Evolutionary conservation across 768 basidiomycete species (phyloP).

Genomic region (Mycena chlorophos): DNA sequence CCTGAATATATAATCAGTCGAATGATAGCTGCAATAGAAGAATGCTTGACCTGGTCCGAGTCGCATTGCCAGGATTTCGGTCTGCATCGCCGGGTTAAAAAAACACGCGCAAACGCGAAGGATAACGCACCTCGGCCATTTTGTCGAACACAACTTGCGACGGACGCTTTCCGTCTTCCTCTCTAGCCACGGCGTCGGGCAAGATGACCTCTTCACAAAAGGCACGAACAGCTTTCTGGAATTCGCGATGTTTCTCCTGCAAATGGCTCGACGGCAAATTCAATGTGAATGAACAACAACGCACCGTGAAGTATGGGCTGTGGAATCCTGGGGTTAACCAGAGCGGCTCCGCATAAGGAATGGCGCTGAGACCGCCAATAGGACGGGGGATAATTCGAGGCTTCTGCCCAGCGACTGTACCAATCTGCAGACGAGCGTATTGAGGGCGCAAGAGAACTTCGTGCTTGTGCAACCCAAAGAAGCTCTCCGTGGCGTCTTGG

Average conservation of each 20-base stretch:
- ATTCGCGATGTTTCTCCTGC: constrained; percentile 52
- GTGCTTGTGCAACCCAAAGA: constrained; percentile 85
- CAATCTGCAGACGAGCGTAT: constrained; percentile 72
- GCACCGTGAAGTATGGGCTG: constrained; percentile 72
- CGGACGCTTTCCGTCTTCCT: constrained; percentile 89
- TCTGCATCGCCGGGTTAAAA: constrained; percentile 24
- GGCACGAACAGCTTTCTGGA: constrained; percentile 63
- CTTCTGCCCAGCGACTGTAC: constrained; percentile 65
- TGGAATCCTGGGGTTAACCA: constrained; percentile 74
- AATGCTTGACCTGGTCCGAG: constrained; percentile 64
- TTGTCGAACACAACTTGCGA: constrained; percentile 74
- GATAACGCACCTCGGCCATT: constrained; percentile 48
- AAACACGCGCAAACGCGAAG: constrained; percentile 20
- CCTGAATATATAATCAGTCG: not conserved
- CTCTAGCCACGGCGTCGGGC: constrained; percentile 62
- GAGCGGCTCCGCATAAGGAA: constrained; percentile 88
- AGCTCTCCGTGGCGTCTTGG: constrained; percentile 82
- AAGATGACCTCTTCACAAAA: constrained; percentile 72
- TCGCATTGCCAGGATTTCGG: constrained; percentile 74
- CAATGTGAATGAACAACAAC: constrained; percentile 36
- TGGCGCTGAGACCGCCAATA: constrained; percentile 62
- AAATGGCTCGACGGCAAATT: constrained; percentile 23
- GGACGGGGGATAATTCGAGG: constrained; percentile 49
- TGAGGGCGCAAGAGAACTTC: constrained; percentile 80
- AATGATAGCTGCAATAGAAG: not conserved